Evolutionary conservation across 305 asterid species (phyloP).

Genomic region (Fraxinus sp.): DNA sequence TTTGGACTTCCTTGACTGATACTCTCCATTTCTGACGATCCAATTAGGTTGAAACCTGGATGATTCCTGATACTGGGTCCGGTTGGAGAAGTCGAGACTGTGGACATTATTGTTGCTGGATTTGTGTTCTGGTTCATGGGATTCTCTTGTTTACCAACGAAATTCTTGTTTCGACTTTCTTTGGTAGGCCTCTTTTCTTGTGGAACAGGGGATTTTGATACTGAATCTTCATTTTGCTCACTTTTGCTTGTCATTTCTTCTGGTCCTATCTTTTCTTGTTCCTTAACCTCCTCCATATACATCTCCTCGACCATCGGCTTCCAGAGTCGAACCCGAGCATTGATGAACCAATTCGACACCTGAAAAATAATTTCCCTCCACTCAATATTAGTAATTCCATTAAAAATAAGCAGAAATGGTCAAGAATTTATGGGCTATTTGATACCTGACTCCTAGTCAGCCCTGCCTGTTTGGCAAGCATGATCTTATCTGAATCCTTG

Average conservation of each 20-base stretch:
- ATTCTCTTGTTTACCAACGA: slow-evolving; percentile 34
- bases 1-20: slow-evolving; percentile 67
- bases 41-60: slow-evolving; percentile 58
- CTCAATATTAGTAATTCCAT: background rate
- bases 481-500: slow-evolving; percentile 86
- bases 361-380: slow-evolving; percentile 18
- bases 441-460: slow-evolving; percentile 92
- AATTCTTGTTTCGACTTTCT: slow-evolving; percentile 35
- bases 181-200: slow-evolving; percentile 35
- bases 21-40: slow-evolving; percentile 57
- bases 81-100: slow-evolving; percentile 39
- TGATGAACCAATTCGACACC: slow-evolving; percentile 93
- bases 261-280: slow-evolving; percentile 57
- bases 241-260: slow-evolving; percentile 51
- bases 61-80: slow-evolving; percentile 38
- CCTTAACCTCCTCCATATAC: slow-evolving; percentile 80
- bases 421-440: slow-evolving; percentile 3
- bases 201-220: slow-evolving; percentile 45
- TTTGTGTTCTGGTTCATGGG: slow-evolving; percentile 25
- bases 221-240: slow-evolving; percentile 55
- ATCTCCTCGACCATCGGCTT: slow-evolving; percentile 98
- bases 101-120: slow-evolving; percentile 33
- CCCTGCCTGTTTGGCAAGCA: slow-evolving; percentile 95
- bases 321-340: slow-evolving; percentile 90
- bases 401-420: background rate